Evolutionary conservation across 2,329 filamentous ascomycete genomes (phyloP), one percentile per base, ranked within the genome.

Genomic region (Hysterium pulicare): DNA sequence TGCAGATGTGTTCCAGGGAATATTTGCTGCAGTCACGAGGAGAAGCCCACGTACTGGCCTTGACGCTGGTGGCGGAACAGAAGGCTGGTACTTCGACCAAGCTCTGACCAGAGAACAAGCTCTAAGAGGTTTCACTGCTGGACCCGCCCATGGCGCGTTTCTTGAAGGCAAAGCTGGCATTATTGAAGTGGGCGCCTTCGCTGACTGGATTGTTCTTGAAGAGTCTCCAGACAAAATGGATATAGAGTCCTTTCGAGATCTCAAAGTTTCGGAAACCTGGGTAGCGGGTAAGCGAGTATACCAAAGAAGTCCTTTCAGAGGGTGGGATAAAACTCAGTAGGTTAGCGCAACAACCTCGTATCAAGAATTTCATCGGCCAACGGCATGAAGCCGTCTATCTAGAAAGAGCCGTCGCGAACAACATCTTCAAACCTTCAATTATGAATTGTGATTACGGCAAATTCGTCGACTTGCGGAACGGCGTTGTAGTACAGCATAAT

Each of bases 121-220:
- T 0, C 55, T 86, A 30, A 64, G 71, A 22, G 83, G 82, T 0
- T 86, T 86, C 53, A 84, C 82, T 0, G 64, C 68, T 7, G 78
- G 76, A 1, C 74, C 78, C 3, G 82, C 81, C 1, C 73, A 77
- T 50, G 82, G 74, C 0, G 79, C 72, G 1, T 83, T 83, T 37
- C 66, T 78, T 37, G 79, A 84, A 34, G 75, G 72, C 0, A 74
- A 71, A 49, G 77, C 79, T 1, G 83, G 83, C 0, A 69, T 76
- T 1, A 83, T 87, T 22, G 63, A 71, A 41, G 61, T 70, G n/a
- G 82, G 81, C 0, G 79, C 77, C 1, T 79, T 79, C 58, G 84
- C 83, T 0, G 84, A 87, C 60, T 87, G 82, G 83, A 71, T 87
- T 3, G 82, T 87, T n/a, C 62, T 87, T 10, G 82, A 86, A 48